These are phyloP conservation scores for Climacium dendroides DNA, from an alignment of 225 moss, liverwort and hornwort genomes.

Conservation along the genomic window DNA sequence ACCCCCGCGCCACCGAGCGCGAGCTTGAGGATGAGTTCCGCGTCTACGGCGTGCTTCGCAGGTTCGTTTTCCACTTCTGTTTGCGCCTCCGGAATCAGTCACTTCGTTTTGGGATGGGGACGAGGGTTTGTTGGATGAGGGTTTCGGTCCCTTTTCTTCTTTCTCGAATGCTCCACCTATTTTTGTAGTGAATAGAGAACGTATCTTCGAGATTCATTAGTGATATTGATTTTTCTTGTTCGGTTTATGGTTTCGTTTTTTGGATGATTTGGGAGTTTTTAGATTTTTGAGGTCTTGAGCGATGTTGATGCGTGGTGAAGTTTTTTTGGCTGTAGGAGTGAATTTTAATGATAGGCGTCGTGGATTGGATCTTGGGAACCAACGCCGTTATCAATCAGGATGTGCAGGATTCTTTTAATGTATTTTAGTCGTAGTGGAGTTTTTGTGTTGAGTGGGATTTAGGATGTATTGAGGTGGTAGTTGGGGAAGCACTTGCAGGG, in stretches of 20 bases:
- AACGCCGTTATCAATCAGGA: not conserved
- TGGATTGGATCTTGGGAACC: too few species aligned
- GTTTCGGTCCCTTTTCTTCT: not conserved
- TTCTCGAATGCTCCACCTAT: too few species aligned
- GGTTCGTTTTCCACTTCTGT: constrained; percentile 9
- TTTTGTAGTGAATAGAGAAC: not conserved
- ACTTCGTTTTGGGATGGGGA: not conserved
- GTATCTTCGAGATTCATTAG: not conserved
- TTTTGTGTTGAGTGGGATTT: not conserved
- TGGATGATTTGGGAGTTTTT: not conserved
- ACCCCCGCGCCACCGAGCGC: constrained; percentile 96
- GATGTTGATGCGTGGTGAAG: not conserved
- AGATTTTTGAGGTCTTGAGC: not conserved
- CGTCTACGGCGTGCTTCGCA: constrained; percentile 91
- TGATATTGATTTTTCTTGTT: not conserved
- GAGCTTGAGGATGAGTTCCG: constrained; percentile 99
- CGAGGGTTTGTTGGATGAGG: not conserved
- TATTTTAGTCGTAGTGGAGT: too few species aligned
- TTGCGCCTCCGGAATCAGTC: not conserved
- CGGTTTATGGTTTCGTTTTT: not conserved
- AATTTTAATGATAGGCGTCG: not conserved
- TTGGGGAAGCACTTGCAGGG: not conserved
- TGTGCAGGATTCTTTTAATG: not conserved
- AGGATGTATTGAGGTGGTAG: too few species aligned
- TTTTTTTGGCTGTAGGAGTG: not conserved